These are phyloP conservation scores for Psidium friedrichsthalianum DNA, from an alignment of 345 rosid species.

Conservation along the genomic window DNA sequence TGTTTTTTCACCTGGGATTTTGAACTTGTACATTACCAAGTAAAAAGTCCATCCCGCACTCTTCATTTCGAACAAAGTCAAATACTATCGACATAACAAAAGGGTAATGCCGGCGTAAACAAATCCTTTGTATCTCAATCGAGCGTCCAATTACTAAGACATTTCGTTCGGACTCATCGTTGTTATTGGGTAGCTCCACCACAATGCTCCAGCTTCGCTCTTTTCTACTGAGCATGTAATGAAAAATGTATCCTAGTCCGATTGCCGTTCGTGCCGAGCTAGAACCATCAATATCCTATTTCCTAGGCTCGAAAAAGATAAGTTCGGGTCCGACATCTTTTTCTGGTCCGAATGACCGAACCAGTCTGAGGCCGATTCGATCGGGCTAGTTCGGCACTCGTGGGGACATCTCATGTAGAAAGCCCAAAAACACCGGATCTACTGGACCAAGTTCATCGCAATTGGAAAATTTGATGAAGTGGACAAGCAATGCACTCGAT, in stretches of 20 bases:
- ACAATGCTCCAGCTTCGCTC: background rate
- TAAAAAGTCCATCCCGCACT: background rate
- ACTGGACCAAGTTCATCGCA: background rate
- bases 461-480: background rate
- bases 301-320: background rate
- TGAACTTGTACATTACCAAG: background rate
- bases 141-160: background rate
- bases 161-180: background rate
- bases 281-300: background rate
- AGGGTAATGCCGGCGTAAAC: no score
- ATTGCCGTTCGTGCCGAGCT: background rate
- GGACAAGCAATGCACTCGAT: no score
- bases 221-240: background rate
- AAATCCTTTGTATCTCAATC: no score
- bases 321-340: no score
- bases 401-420: background rate
- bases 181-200: background rate
- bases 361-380: background rate
- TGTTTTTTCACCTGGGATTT: background rate
- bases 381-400: background rate
- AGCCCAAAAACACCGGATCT: background rate
- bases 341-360: no score
- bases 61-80: background rate
- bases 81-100: background rate
- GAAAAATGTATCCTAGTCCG: background rate